These are phyloP conservation scores for Aspergillus cristatus DNA, from an alignment of 495 filamentous ascomycete genomes.

Conservation along the genomic window DNA sequence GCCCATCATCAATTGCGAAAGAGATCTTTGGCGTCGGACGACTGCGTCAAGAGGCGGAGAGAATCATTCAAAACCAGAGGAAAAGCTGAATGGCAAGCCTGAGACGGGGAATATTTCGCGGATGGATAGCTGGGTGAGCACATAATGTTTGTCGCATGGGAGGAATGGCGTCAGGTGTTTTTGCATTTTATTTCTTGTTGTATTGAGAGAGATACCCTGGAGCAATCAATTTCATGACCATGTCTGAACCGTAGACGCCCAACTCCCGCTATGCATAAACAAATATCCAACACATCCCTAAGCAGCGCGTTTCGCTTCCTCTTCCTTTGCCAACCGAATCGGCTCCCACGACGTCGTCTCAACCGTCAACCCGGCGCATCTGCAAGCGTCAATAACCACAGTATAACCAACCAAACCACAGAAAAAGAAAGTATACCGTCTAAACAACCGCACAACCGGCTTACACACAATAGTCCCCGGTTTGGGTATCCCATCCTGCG, in stretches of 20 bases:
- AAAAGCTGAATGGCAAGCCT: slow-evolving; percentile 18
- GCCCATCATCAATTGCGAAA: slow-evolving; percentile 40
- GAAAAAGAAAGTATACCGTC: slow-evolving; percentile 49
- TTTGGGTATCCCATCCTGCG: slow-evolving; percentile 44
- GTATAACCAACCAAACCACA: slow-evolving; percentile 1
- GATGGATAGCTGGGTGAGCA: slow-evolving; percentile 20
- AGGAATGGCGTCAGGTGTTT: slow-evolving; percentile 16
- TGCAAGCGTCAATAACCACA: slow-evolving; percentile 25
- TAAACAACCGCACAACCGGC: slow-evolving; percentile 69
- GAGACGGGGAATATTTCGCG: slow-evolving; percentile 15
- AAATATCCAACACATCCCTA: slow-evolving; percentile 5
- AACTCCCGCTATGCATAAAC: slow-evolving; percentile 21
- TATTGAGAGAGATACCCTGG: slow-evolving; percentile 32
- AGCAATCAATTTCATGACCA: slow-evolving; percentile 6
- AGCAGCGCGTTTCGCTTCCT: slow-evolving; percentile 13
- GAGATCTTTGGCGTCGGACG: slow-evolving; percentile 31
- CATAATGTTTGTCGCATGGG: slow-evolving; percentile 12
- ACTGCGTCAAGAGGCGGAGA: slow-evolving; percentile 7
- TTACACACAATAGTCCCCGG: slow-evolving; percentile 57
- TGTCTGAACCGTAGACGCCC: slow-evolving; percentile 6
- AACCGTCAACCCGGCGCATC: slow-evolving; percentile 67
- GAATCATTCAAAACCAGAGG: slow-evolving; percentile 10
- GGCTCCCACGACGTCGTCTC: slow-evolving; percentile 78
- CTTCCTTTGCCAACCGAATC: slow-evolving; percentile 20
- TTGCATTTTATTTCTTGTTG: slow-evolving; percentile 11